phyloP scores from a whole-genome alignment of 352 stramenopile species.

The Globisporangium megalacanthum region DNA sequence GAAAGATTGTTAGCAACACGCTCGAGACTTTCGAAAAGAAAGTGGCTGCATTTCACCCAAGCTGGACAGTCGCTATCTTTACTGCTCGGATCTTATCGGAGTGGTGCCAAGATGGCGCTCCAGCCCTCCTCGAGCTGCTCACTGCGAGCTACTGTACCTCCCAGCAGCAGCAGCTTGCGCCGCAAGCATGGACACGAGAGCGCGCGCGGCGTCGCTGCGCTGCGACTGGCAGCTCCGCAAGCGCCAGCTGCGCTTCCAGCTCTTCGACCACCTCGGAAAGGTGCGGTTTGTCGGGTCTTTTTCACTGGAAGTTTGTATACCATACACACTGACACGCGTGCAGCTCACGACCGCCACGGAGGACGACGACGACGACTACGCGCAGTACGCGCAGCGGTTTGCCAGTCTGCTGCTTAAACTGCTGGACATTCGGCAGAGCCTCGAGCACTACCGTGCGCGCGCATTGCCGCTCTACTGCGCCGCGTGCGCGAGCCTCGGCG shows the following conservation, averaged over 20 bases:
- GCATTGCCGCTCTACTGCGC: conserved; percentile 59
- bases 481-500: conserved; percentile 52
- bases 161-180: too few relatives aligned
- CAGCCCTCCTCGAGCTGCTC: too few relatives aligned
- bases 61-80: too few relatives aligned
- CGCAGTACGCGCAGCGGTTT: conserved; percentile 69
- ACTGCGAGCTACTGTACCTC: too few relatives aligned
- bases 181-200: conserved; percentile 13
- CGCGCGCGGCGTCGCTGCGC: conserved; percentile 20
- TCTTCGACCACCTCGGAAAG: conserved; percentile 51
- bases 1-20: too few relatives aligned
- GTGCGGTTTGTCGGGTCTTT: conserved; percentile 2
- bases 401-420: conserved; percentile 60
- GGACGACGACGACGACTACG: conserved; percentile 34
- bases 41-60: too few relatives aligned
- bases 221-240: conserved; percentile 57
- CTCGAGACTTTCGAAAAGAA: too few relatives aligned
- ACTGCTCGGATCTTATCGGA: too few relatives aligned
- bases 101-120: too few relatives aligned
- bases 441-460: conserved; percentile 58
- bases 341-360: background rate
- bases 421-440: conserved; percentile 63
- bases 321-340: background rate
- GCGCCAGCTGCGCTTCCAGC: conserved; percentile 50
- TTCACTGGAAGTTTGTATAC: background rate